Percentiles rank a stretch among this genome's conserved stretches.
These are phyloP conservation scores for Penicillium alfredii DNA, from an alignment of 495 filamentous ascomycete genomes.

Conservation along the genomic window DNA sequence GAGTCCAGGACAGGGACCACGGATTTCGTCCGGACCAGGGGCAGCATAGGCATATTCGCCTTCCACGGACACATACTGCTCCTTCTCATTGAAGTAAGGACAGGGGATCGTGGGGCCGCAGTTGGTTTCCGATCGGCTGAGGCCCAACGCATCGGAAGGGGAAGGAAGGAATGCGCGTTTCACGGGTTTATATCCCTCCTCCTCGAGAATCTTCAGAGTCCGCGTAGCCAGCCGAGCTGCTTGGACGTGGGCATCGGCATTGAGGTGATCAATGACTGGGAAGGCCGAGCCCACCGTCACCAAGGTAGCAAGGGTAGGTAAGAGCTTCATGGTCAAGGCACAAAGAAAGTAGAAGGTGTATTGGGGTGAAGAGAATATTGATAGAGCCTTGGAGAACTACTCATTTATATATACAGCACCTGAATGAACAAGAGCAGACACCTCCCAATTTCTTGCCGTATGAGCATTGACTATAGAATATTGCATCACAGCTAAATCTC, in stretches of 20 bases:
- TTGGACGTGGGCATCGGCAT: not conserved
- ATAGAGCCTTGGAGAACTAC: not conserved
- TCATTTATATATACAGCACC: not conserved
- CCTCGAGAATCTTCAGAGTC: constrained; percentile 5
- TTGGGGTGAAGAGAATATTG: not conserved
- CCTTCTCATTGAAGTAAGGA: constrained; percentile 1
- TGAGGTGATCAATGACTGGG: constrained; percentile 6
- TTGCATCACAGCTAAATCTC: not conserved
- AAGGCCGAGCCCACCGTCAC: constrained; percentile 2
- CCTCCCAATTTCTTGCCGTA: not conserved
- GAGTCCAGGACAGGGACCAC: constrained; percentile 42
- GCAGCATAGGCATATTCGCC: constrained; percentile 9
- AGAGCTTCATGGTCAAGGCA: constrained; percentile 4
- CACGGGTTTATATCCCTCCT: not conserved
- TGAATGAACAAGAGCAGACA: not conserved
- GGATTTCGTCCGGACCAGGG: constrained; percentile 7
- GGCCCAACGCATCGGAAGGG: constrained; percentile 4
- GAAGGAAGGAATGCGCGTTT: constrained; percentile 1
- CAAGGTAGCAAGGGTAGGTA: not conserved
- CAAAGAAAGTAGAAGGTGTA: constrained; percentile 1
- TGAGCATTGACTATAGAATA: not conserved
- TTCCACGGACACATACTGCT: constrained; percentile 6
- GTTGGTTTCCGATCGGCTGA: constrained; percentile 10
- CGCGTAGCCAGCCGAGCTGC: constrained; percentile 4
- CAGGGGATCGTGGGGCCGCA: constrained; percentile 5